A percentile compares a stretch with the other conserved stretches of the same genome.
phyloP scores from a whole-genome alignment of 78 protist species.

The Dictyostelium firmibasis region DNA sequence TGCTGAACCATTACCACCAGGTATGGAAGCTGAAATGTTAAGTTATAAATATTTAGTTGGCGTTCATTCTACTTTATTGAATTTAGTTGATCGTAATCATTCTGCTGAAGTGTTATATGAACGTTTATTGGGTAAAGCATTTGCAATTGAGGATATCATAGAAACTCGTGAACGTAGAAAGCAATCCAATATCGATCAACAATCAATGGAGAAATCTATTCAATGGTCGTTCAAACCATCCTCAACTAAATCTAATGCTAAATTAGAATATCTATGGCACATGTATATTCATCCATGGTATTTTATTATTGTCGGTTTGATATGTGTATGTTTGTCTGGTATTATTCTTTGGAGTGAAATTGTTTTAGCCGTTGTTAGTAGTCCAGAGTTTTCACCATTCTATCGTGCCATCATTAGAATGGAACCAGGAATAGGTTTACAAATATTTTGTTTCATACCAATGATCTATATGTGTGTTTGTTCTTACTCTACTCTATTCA shows the following conservation, averaged over 20 bases:
- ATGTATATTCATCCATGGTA: slow-evolving; percentile 31
- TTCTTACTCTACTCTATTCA: slow-evolving; percentile 69
- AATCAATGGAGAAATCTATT: not conserved
- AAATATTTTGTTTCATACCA: slow-evolving; percentile 72
- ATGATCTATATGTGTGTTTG: slow-evolving; percentile 66
- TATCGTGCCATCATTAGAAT: not conserved
- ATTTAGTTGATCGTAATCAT: slow-evolving; percentile 7
- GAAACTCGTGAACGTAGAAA: not conserved
- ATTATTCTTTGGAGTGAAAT: slow-evolving; percentile 57
- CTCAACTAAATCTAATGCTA: not conserved
- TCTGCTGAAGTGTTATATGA: not conserved
- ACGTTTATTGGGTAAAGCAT: slow-evolving; percentile 59
- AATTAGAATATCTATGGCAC: slow-evolving; percentile 56
- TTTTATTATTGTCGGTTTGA: slow-evolving; percentile 4
- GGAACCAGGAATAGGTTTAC: slow-evolving; percentile 30
- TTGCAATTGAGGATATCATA: slow-evolving; percentile 67
- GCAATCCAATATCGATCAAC: not conserved
- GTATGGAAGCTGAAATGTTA: not conserved
- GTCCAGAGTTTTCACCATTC: slow-evolving; percentile 8
- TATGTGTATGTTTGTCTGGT: slow-evolving; percentile 24
- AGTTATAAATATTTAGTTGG: slow-evolving; percentile 16
- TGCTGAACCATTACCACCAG: not conserved
- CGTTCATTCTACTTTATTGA: slow-evolving; percentile 34
- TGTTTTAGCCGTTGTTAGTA: not conserved
- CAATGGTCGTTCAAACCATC: slow-evolving; percentile 45